These are phyloP conservation scores for Ascochyta rabiei DNA, from an alignment of 2,329 filamentous ascomycete genomes.

Conservation along the genomic window DNA sequence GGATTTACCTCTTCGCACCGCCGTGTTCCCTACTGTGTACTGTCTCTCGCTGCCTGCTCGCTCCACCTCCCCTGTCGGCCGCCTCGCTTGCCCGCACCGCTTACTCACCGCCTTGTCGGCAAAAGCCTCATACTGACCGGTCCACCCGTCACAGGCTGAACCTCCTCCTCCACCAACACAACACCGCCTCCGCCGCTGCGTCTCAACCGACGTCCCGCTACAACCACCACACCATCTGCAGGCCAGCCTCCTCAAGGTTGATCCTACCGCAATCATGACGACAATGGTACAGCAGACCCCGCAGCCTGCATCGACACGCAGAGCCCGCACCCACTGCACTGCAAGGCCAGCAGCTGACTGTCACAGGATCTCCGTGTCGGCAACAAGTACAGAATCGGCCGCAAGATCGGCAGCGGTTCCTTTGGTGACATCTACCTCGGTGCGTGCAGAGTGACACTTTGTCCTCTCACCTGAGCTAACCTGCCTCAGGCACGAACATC, in stretches of 20 bases:
- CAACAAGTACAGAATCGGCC: constrained; percentile 99
- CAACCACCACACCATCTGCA: constrained; percentile 25
- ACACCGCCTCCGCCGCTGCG: constrained; percentile 27
- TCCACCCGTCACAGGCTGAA: constrained; percentile 46
- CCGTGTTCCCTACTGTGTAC: constrained; percentile 8
- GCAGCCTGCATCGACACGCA: constrained; percentile 33
- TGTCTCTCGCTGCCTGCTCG: constrained; percentile 19
- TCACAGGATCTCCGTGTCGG: constrained; percentile 93
- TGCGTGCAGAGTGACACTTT: constrained; percentile 46
- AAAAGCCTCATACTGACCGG: constrained; percentile 51
- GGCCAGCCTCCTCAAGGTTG: constrained; percentile 46
- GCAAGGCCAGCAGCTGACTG: constrained; percentile 32
- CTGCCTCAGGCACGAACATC: constrained; percentile 84
- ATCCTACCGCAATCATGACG: constrained; percentile 58
- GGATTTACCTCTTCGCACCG: background rate
- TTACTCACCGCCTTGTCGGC: constrained; percentile 52
- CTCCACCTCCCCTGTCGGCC: constrained; percentile 22
- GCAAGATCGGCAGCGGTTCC: constrained; percentile 96
- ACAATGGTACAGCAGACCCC: constrained; percentile 62
- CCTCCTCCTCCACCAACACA: constrained; percentile 30
- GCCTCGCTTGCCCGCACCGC: constrained; percentile 38
- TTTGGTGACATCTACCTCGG: constrained; percentile 98
- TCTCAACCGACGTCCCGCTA: constrained; percentile 28
- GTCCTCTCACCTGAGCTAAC: constrained; percentile 25
- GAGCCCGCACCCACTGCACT: constrained; percentile 17